Base-by-base conservation (phyloP, 2,329 filamentous ascomycete species). In the Aphanoascus verrucosus region DNA sequence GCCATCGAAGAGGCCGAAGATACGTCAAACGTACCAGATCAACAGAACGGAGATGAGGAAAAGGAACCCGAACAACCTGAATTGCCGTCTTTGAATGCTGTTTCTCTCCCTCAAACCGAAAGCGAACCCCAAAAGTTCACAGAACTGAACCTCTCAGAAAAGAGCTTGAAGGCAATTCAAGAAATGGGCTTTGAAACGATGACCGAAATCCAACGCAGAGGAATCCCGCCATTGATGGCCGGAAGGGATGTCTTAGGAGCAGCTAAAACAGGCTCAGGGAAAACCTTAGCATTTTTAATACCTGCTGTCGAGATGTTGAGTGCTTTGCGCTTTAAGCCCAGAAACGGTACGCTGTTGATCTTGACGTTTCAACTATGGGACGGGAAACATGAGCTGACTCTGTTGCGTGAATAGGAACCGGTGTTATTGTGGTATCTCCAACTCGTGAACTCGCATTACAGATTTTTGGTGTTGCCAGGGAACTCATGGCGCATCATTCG, bases 101-200 rank as follows among this genome's bases (percentile, higher is more conserved):
- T 83, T 49, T 73, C 76, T 11, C 67, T 83, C 49, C 83, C 83
- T 1, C 76, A 75, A 31, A 76, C 80, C 31, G 79, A 79, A 50
- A 73, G 71, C 48, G 79, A 84, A 54, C 82, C 84, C 19, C 75
- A 84, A 63, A 81, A 82, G 49, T 95, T 96, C 65, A 73, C 81
- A 34, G 85, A 97, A 60, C 76, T 98, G 58, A 86, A 86, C 52
- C 78, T 98, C 9, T 93, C 88, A 1, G 85, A 90, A 20, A 89
- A 87, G 71, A 96, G 89, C 0, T 85, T 90, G 78, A 82, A 85
- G 72, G 90, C 89, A 7, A 89, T 96, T 62, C 73, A 83, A 55
- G 87, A 86, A 59, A 97, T 98, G 91, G 86, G 86, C 12, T 96
- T 97, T 67, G 84, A 86, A 64, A 90, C 79, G 46, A 96, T 98